Evolutionary conservation across 257 asterid species (phyloP), one percentile per base, ranked within the genome.

Genomic region (Solanum piurae): DNA sequence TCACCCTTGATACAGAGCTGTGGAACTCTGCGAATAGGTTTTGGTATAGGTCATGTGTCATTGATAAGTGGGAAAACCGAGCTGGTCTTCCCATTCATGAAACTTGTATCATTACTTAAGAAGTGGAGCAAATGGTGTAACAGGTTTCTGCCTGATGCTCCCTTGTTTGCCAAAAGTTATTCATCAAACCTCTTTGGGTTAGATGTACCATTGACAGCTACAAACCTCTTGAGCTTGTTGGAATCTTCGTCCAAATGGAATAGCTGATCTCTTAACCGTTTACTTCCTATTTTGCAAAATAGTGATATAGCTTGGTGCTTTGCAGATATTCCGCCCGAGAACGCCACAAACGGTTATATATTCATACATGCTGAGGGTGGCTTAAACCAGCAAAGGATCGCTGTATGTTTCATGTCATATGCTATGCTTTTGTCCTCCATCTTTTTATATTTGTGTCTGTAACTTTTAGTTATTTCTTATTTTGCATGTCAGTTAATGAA

Each of bases 281-380:
- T 74, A 12, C 36, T 25, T 80, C 20, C 40, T 46, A 49, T 29
- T 76, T 82, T 31, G 29, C 85, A 82, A 82, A 49, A 29, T 82
- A 82, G 49, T 79, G 25, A 68, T 80, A 5, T 5, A 89, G 84
- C 58, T 83, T 88, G 86, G 34, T 87, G 68, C 84, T 87, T 85
- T 91, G 92, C 95, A 97, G 98, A 96, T 94, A 93, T 94, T 94
- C 93, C 92, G 71, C 92, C 94, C 75, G 96, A 93, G 91, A 95
- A 95, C 87, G 91, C 92, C 85, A 95, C 99, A 13, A 96, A 92
- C 66, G 99, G 99, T 49, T 97, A 95, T 89, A 94, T 97, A 77
- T 97, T 97, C 90, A 97, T 97, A 91, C 99, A 97, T 87, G 99
- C 99, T 8, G 99, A 97, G 92, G 99, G 99, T 88, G 99, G 99